Evolutionary conservation across 2,329 filamentous ascomycete species (phyloP).

Genomic region (Talaromyces sp.): DNA sequence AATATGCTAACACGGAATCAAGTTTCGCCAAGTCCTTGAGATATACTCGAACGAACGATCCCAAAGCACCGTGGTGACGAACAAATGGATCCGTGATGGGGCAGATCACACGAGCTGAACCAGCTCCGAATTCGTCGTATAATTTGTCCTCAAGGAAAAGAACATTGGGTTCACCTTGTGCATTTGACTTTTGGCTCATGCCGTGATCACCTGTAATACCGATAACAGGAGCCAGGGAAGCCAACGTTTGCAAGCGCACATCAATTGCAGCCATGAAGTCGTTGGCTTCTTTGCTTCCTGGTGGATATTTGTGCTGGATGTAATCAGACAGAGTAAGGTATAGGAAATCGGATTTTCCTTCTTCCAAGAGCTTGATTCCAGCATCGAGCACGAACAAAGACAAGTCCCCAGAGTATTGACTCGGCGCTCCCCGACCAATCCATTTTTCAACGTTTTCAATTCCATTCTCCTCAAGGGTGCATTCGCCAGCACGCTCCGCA

Average conservation of each 20-base stretch:
- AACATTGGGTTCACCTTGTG: constrained; percentile 36
- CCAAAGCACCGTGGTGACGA: constrained; percentile 43
- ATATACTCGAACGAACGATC: constrained; percentile 43
- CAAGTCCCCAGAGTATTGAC: constrained; percentile 45
- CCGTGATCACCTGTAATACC: constrained; percentile 45
- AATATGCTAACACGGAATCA: constrained; percentile 30
- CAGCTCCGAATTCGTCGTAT: constrained; percentile 29
- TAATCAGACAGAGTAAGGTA: constrained; percentile 47
- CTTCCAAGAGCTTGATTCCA: constrained; percentile 42
- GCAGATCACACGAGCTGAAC: constrained; percentile 40
- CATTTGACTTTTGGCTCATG: constrained; percentile 42
- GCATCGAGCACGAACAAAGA: constrained; percentile 46
- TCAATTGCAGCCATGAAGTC: constrained; percentile 39
- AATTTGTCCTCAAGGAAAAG: constrained; percentile 42
- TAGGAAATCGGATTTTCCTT: constrained; percentile 39
- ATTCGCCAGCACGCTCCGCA: constrained; percentile 31
- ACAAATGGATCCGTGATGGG: constrained; percentile 47
- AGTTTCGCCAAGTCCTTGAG: constrained; percentile 26
- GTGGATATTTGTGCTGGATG: constrained; percentile 45
- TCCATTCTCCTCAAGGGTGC: constrained; percentile 34
- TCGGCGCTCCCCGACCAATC: constrained; percentile 36
- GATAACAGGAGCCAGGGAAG: constrained; percentile 35
- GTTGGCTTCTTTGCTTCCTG: constrained; percentile 36
- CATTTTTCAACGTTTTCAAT: constrained; percentile 37
- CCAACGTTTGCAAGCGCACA: constrained; percentile 30